These are phyloP conservation scores for Lactuca sativa DNA, from an alignment of 129 eudicot species.

Conservation along the genomic window DNA sequence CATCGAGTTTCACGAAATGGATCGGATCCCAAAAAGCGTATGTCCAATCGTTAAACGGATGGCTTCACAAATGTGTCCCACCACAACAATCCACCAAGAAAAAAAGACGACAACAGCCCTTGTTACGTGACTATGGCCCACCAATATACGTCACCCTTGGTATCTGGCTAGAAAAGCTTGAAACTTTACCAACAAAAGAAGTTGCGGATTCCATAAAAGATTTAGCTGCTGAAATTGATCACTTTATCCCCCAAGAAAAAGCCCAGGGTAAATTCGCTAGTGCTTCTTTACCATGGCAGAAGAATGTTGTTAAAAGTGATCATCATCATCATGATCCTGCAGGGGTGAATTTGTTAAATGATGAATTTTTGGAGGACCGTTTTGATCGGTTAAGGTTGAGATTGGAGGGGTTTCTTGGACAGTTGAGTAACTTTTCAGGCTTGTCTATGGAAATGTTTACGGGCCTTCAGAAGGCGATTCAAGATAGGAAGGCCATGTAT, in stretches of 20 bases:
- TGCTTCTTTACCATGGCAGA: conserved; percentile 26
- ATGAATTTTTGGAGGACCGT: conserved; percentile 51
- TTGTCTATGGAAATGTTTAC: conserved; percentile 54
- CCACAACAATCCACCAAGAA: conserved; percentile 54
- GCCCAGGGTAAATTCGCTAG: conserved; percentile 36
- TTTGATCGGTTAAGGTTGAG: conserved; percentile 53
- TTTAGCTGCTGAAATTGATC: conserved; percentile 61
- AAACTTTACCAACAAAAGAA: conserved; percentile 54
- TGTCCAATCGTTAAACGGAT: conserved; percentile 59
- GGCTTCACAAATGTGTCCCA: conserved; percentile 85
- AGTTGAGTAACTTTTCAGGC: conserved; percentile 61
- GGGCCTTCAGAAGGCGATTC: conserved; percentile 60
- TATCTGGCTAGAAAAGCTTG: conserved; percentile 71
- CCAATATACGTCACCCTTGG: conserved; percentile 78
- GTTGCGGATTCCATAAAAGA: conserved; percentile 66
- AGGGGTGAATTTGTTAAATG: conserved; percentile 39
- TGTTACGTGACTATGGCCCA: conserved; percentile 65
- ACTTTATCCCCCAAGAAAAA: conserved; percentile 76
- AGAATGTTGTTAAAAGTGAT: not conserved
- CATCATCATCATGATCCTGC: conserved; percentile 32
- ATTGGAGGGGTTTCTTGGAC: conserved; percentile 61
- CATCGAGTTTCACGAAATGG: conserved; percentile 80
- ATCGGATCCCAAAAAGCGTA: conserved; percentile 69
- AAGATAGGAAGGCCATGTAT: conserved; percentile 61
- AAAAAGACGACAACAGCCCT: conserved; percentile 52